phyloP scores from a whole-genome alignment of 768 basidiomycete species.

The Lenzites betulinus region DNA sequence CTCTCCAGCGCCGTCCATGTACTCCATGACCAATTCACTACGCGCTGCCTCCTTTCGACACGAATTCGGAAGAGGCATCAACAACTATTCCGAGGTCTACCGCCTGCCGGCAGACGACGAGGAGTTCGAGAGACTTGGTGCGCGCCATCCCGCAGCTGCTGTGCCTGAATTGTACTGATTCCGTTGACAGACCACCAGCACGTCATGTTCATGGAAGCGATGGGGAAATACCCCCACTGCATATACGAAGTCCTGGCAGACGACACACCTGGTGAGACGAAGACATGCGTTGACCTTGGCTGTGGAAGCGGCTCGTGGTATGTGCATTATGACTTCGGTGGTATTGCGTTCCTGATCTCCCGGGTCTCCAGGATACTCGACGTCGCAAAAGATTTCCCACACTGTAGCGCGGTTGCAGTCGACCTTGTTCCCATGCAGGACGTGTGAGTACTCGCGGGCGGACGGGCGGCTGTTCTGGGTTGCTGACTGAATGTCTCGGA shows the following conservation, averaged over 20 bases:
- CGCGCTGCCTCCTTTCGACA: conserved; percentile 59
- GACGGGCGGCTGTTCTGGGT: conserved; percentile 10
- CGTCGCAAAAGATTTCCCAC: conserved; percentile 69
- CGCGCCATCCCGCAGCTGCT: conserved; percentile 19
- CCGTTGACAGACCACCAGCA: conserved; percentile 62
- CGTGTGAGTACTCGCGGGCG: conserved; percentile 44
- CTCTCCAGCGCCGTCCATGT: conserved; percentile 70
- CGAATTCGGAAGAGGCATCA: conserved; percentile 70
- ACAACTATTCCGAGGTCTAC: conserved; percentile 81
- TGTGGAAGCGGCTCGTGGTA: conserved; percentile 82
- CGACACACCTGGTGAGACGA: conserved; percentile 56
- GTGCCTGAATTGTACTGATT: background rate
- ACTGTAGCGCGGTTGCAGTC: conserved; percentile 69
- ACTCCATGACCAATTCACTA: conserved; percentile 66
- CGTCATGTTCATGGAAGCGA: conserved; percentile 57
- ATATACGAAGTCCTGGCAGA: conserved; percentile 61
- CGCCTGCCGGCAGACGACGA: conserved; percentile 78
- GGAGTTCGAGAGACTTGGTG: conserved; percentile 70
- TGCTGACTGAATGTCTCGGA: conserved; percentile 5
- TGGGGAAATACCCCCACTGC: conserved; percentile 68
- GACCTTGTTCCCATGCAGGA: conserved; percentile 82
- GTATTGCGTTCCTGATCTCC: conserved; percentile 3
- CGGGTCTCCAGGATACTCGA: conserved; percentile 65
- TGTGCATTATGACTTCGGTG: conserved; percentile 2
- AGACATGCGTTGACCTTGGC: conserved; percentile 72